Percentiles rank a stretch among this genome's conserved stretches.
phyloP scores from a whole-genome alignment of 768 basidiomycete genomes.

The Russula sp. region DNA sequence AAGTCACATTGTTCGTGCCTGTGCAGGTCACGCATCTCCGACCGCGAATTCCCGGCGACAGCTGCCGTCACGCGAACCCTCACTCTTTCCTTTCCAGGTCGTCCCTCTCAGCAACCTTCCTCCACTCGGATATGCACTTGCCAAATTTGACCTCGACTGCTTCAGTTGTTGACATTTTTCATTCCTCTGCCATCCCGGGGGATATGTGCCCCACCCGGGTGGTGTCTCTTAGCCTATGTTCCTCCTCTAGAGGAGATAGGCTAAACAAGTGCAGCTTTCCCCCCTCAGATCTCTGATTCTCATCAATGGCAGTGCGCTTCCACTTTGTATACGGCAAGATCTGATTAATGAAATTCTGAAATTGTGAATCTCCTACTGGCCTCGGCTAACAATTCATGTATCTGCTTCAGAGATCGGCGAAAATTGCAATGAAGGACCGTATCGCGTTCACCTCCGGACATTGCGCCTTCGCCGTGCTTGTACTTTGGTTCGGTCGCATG shows the following conservation, averaged over 20 bases:
- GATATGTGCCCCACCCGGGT: background rate
- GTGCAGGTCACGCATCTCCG: constrained; percentile 7
- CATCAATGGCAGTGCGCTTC: background rate
- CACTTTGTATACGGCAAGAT: background rate
- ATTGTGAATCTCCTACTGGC: background rate
- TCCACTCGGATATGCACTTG: constrained; percentile 6
- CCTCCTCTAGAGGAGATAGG: background rate
- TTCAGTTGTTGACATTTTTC: constrained; percentile 4
- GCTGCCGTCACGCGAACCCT: constrained; percentile 19
- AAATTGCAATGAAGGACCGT: background rate
- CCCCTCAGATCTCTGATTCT: background rate
- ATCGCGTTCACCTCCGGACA: background rate
- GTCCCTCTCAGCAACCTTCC: background rate
- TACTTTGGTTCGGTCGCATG: background rate
- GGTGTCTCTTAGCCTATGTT: background rate
- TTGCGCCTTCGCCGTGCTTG: background rate
- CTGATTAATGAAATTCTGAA: background rate
- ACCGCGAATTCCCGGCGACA: constrained; percentile 19
- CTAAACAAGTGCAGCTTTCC: background rate
- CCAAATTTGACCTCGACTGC: constrained; percentile 5
- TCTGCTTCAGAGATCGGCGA: background rate
- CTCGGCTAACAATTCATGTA: background rate
- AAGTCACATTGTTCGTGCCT: background rate
- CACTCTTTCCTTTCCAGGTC: constrained; percentile 7
- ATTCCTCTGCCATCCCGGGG: background rate